phyloP scores from a whole-genome alignment of 164 flowering plant species.

The Saururus chinensis region DNA sequence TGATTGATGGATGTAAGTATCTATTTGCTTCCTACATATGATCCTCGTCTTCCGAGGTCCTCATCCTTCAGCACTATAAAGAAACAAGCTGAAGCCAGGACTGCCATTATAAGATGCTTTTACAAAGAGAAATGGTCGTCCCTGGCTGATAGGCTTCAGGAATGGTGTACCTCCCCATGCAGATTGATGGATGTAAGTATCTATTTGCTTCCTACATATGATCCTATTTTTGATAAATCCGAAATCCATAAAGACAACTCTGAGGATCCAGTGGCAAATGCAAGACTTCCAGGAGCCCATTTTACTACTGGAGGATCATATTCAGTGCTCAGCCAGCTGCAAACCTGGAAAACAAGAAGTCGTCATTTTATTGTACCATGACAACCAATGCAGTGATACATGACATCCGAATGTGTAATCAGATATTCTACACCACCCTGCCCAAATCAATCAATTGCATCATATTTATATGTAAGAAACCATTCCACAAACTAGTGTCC shows the following conservation, averaged over 20 bases:
- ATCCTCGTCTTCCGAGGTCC: too few relatives aligned
- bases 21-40: conserved; percentile 65
- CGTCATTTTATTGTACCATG: background rate
- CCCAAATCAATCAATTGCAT: background rate
- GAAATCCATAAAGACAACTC: conserved; percentile 93
- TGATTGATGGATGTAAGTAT: background rate
- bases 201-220: conserved; percentile 71
- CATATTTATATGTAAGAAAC: too few relatives aligned
- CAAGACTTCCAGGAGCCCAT: conserved; percentile 94
- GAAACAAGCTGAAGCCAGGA: too few relatives aligned
- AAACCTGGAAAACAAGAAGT: conserved; percentile 39
- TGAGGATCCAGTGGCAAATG: conserved; percentile 95
- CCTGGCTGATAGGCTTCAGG: background rate
- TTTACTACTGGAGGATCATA: conserved; percentile 86
- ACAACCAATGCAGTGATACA: background rate
- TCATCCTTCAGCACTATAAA: too few relatives aligned
- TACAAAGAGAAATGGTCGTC: too few relatives aligned
- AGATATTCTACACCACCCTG: background rate
- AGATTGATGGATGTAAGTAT: background rate
- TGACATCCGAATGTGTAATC: background rate
- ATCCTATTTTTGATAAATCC: conserved; percentile 79
- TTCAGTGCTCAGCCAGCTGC: conserved; percentile 84
- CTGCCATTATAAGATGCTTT: too few relatives aligned
- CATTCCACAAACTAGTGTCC: background rate
- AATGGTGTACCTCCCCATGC: background rate